phyloP scores from a whole-genome alignment of 345 rosid genomes.

The Limnanthes douglasii region DNA sequence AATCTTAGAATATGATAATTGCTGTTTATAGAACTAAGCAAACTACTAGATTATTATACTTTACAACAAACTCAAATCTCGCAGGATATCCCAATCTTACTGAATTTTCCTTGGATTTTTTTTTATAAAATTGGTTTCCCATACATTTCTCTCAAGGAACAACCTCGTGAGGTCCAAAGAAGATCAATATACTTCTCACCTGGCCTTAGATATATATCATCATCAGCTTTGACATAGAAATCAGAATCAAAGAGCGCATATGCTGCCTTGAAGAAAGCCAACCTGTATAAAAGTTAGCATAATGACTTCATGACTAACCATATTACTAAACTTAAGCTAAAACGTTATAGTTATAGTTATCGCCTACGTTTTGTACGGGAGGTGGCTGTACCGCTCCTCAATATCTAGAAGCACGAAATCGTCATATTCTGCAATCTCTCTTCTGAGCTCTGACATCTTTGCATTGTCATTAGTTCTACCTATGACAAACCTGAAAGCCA shows the following conservation, averaged over 20 bases:
- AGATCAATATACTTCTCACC: slow-evolving; percentile 22
- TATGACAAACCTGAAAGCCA: slow-evolving; percentile 65
- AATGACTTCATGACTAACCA: neutral
- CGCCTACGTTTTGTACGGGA: slow-evolving; percentile 96
- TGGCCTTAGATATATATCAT: slow-evolving; percentile 85
- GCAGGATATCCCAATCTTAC: too few species aligned
- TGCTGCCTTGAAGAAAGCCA: slow-evolving; percentile 85
- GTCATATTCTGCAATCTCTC: slow-evolving; percentile 62
- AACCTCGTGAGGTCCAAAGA: too few species aligned
- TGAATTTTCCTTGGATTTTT: too few species aligned
- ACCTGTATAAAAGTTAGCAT: slow-evolving; percentile 19
- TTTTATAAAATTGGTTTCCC: too few species aligned
- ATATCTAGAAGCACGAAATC: slow-evolving; percentile 79
- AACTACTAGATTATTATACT: too few species aligned
- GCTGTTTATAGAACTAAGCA: too few species aligned
- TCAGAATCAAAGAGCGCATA: slow-evolving; percentile 70
- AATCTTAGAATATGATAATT: too few species aligned
- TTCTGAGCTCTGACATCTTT: slow-evolving; percentile 51
- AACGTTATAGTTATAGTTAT: slow-evolving; percentile 1
- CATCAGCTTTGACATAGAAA: slow-evolving; percentile 93
- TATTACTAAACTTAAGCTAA: neutral
- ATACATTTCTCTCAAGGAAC: too few species aligned
- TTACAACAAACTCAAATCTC: too few species aligned
- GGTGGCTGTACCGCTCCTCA: slow-evolving; percentile 96
- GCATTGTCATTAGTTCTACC: slow-evolving; percentile 45